Evolutionary conservation across 2,329 filamentous ascomycete genomes (phyloP).

Genomic region (Stromatinia cepivora): DNA sequence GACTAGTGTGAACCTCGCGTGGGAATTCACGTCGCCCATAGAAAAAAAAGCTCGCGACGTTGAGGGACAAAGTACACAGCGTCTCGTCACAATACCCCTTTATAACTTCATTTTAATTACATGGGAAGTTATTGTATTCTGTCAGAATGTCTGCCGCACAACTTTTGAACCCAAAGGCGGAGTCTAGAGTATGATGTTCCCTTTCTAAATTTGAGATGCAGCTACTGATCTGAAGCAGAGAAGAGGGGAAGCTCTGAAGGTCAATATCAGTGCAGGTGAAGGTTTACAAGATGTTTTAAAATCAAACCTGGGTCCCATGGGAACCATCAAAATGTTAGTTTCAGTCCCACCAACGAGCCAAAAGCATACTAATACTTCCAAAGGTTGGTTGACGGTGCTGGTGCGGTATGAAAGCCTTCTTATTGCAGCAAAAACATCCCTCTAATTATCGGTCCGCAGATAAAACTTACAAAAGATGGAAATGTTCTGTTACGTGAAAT

Average conservation of each 20-base stretch:
- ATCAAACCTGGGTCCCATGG: slow-evolving; percentile 90
- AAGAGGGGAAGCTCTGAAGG: slow-evolving; percentile 91
- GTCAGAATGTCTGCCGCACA: slow-evolving; percentile 88
- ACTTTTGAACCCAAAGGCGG: slow-evolving; percentile 97
- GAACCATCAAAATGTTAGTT: slow-evolving; percentile 88
- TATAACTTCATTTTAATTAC: slow-evolving; percentile 24
- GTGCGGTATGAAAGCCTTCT: slow-evolving; percentile 53
- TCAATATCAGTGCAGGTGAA: slow-evolving; percentile 97
- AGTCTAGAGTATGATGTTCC: slow-evolving; percentile 75
- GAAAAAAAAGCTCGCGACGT: slow-evolving; percentile 24
- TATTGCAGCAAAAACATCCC: slow-evolving; percentile 28
- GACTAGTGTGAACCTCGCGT: slow-evolving; percentile 21
- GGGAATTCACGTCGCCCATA: slow-evolving; percentile 24
- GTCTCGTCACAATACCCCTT: slow-evolving; percentile 11
- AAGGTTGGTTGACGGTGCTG: slow-evolving; percentile 69
- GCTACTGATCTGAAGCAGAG: slow-evolving; percentile 57
- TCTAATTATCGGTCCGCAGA: slow-evolving; percentile 52
- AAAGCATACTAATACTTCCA: slow-evolving; percentile 32
- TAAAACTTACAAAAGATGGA: slow-evolving; percentile 98
- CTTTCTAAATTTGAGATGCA: slow-evolving; percentile 28
- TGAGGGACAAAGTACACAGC: slow-evolving; percentile 18
- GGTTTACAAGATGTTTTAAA: slow-evolving; percentile 92
- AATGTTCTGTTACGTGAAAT: slow-evolving; percentile 78
- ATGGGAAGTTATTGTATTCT: slow-evolving; percentile 20
- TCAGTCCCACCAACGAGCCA: background rate